Percentiles rank a stretch among this genome's conserved stretches.
Conservation (phyloP, 768 basidiomycete genomes). For the Rhodotorula toruloides region DNA sequence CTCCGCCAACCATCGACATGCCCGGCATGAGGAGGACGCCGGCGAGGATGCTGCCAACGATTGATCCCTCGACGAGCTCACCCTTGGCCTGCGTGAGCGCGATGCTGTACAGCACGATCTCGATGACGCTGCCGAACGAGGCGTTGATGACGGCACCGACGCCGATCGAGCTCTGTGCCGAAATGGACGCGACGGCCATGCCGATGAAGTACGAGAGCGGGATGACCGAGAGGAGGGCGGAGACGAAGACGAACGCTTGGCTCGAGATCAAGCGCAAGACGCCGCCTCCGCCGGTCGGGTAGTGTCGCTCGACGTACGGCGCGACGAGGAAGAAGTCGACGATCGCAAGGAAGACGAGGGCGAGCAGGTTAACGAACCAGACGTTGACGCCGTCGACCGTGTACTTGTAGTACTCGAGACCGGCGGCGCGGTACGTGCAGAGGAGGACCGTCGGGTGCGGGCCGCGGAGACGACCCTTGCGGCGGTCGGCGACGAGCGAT, state of each 20-base stretch:
- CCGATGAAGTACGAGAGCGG: conserved; percentile 98
- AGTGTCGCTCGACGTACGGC: conserved; percentile 60
- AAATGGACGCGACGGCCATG: conserved; percentile 98
- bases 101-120: conserved; percentile 86
- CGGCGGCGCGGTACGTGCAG: conserved; percentile 87
- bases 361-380: conserved; percentile 88
- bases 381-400: conserved; percentile 98
- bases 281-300: conserved; percentile 35
- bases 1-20: conserved; percentile 86
- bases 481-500: conserved; percentile 35
- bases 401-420: conserved; percentile 94
- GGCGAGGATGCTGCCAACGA: conserved; percentile 88
- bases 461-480: conserved; percentile 39
- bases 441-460: conserved; percentile 75
- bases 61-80: conserved; percentile 89
- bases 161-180: conserved; percentile 95
- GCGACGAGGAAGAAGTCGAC: conserved; percentile 74
- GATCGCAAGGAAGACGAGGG: conserved; percentile 91
- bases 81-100: conserved; percentile 88
- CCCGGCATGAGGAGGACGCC: conserved; percentile 97
- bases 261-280: conserved; percentile 65
- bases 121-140: conserved; percentile 96
- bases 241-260: conserved; percentile 71
- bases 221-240: conserved; percentile 84
- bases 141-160: conserved; percentile 99